Conservation (phyloP, 805 yeast genomes). For the Schizosaccharomyces lindneri region DNA sequence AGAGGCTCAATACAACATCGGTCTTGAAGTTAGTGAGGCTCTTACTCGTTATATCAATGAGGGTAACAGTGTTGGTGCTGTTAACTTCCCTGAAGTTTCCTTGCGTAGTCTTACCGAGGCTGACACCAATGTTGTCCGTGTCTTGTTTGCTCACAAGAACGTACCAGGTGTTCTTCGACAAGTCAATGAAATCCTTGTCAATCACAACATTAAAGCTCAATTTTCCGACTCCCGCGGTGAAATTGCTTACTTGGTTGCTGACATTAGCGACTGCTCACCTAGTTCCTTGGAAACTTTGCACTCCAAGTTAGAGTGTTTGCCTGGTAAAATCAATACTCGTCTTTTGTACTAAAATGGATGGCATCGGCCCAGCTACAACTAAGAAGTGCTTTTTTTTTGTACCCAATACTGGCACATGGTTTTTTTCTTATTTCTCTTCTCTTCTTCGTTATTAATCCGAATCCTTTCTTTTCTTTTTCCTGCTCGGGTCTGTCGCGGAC, state of each 20-base stretch:
- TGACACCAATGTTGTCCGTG: slow-evolving; percentile 66
- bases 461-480: no score
- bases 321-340: slow-evolving; percentile 76
- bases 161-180: slow-evolving; percentile 97
- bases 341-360: slow-evolving; percentile 37
- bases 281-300: slow-evolving; percentile 66
- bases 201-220: slow-evolving; percentile 92
- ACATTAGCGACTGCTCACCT: slow-evolving; percentile 60
- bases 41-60: slow-evolving; percentile 81
- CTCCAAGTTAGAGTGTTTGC: slow-evolving; percentile 67
- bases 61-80: slow-evolving; percentile 86
- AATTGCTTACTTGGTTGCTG: slow-evolving; percentile 94
- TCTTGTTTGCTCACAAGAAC: slow-evolving; percentile 84
- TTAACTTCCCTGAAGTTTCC: slow-evolving; percentile 94
- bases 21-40: slow-evolving; percentile 76
- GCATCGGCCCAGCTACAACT: background rate
- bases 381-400: background rate
- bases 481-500: no score
- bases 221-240: slow-evolving; percentile 92
- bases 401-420: no score
- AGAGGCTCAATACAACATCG: slow-evolving; percentile 95
- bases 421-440: no score
- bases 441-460: no score
- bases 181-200: slow-evolving; percentile 82
- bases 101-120: slow-evolving; percentile 70